Base-by-base conservation (phyloP, 352 stramenopile species). In the Phytopythium kandeliae region DNA sequence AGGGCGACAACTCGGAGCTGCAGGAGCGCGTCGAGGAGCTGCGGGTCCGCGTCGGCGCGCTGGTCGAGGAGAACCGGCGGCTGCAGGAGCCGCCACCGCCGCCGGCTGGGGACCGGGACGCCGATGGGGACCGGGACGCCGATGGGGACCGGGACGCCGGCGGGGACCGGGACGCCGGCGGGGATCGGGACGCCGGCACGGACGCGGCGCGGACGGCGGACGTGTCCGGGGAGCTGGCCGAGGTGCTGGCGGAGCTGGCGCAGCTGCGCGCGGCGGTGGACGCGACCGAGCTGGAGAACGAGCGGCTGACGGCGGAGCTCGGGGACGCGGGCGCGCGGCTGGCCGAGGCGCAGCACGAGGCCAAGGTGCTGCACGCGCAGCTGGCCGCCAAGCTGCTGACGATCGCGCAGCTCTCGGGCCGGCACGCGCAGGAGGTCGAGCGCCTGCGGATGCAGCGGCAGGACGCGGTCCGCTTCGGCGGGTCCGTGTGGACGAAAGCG, bases 311-410 rank as follows among this genome's bases (percentile, higher is more conserved):
- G 13, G 50, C 65, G 25, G 66, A 87, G 38, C 49, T 72, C 8
- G 62, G 70, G 2, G 50, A 54, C 16, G 44, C 76, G 54, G 74
- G 74, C 24, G 55, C 73, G 21, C 43, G 55, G 1, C 59, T 70
- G 47, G 60, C 59, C 21, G 66, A 74, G 53, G 71, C 69, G 33
- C 62, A 73, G 15, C 55, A 76, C 21, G 57, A 67, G 22, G 55
- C 60, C 2, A 75, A 82, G 51, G 65, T 82, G 12, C 49, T 77
- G 16, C 63, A 75, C 26, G 67, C 71, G 21, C 61, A 69, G 9
- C 54, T 86, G 21, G 69, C 84, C 55, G 57, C 58, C 13, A 73
- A 80, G 48, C 19, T 75, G 11, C 62, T 70, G 56, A 78, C 44
- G 31, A 83, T 65, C 60, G 74, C 53, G 48, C 70, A 62, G 48